These are phyloP conservation scores for Suhomyces bokatorum DNA, from an alignment of 1,139 yeast species.

Conservation along the genomic window DNA sequence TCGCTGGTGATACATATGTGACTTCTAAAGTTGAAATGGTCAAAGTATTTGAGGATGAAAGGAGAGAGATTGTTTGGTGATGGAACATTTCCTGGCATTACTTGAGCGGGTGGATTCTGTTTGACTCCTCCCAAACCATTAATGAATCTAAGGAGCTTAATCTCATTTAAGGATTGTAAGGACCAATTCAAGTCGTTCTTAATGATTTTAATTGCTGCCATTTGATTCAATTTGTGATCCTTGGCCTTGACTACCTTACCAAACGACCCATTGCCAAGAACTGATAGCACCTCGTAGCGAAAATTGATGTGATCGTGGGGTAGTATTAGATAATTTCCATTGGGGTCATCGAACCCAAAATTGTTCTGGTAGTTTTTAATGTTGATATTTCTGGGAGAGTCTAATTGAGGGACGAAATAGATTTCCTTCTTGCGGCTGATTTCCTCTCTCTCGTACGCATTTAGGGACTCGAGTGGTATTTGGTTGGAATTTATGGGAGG, in stretches of 20 bases:
- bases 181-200: constrained; percentile 75
- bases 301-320: constrained; percentile 75
- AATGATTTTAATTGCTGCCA: constrained; percentile 75
- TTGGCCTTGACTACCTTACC: constrained; percentile 74
- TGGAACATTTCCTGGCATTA: background rate
- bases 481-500: background rate
- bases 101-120: background rate
- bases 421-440: constrained; percentile 39
- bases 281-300: constrained; percentile 60
- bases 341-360: constrained; percentile 73
- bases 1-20: constrained; percentile 85
- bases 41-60: constrained; percentile 52
- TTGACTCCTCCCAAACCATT: constrained; percentile 13
- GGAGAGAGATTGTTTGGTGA: constrained; percentile 24
- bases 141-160: constrained; percentile 61
- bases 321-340: constrained; percentile 60
- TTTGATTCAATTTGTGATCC: constrained; percentile 57
- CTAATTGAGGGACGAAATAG: constrained; percentile 37
- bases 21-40: constrained; percentile 77
- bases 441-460: constrained; percentile 57
- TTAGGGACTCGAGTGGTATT: constrained; percentile 22
- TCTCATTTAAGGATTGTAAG: constrained; percentile 76
- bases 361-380: constrained; percentile 47
- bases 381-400: constrained; percentile 33
- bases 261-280: constrained; percentile 80